Evolutionary conservation across 169 alveolate genomes (phyloP).

Genomic region (Plasmodium vinckei): DNA sequence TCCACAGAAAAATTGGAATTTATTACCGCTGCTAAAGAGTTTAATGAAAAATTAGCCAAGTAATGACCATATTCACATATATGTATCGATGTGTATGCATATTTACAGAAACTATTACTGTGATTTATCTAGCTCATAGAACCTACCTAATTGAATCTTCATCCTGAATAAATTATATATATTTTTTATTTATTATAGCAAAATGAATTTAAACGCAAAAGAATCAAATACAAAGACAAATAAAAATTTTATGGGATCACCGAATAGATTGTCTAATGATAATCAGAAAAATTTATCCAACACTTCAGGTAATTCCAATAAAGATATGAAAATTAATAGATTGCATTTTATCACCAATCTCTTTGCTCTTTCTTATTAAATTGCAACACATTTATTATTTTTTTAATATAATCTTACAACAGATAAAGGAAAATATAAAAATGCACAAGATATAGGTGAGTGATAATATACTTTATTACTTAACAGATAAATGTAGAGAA

Average conservation of each 20-base stretch:
- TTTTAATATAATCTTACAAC: too few species aligned
- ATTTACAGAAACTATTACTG: neutral
- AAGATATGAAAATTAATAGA: too few species aligned
- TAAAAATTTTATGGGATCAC: conserved; percentile 5
- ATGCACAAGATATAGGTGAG: too few species aligned
- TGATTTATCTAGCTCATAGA: neutral
- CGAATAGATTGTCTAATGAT: conserved; percentile 7
- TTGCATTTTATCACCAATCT: too few species aligned
- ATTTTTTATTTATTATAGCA: conserved; percentile 23
- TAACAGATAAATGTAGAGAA: too few species aligned
- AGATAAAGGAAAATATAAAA: too few species aligned
- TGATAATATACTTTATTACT: too few species aligned
- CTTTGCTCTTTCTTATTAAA: too few species aligned
- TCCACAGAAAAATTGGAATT: conserved; percentile 60
- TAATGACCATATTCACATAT: conserved; percentile 9
- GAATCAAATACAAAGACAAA: conserved; percentile 21
- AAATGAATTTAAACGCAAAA: conserved; percentile 35
- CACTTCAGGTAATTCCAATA: conserved; percentile 20
- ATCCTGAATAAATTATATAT: neutral
- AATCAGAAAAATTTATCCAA: conserved; percentile 24
- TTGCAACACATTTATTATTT: too few species aligned
- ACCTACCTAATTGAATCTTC: neutral
- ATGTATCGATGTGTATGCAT: neutral
- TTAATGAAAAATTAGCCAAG: conserved; percentile 69
- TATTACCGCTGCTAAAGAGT: conserved; percentile 65